phyloP scores from a whole-genome alignment of 2,329 filamentous ascomycete species.

The Penicillium oxalicum region DNA sequence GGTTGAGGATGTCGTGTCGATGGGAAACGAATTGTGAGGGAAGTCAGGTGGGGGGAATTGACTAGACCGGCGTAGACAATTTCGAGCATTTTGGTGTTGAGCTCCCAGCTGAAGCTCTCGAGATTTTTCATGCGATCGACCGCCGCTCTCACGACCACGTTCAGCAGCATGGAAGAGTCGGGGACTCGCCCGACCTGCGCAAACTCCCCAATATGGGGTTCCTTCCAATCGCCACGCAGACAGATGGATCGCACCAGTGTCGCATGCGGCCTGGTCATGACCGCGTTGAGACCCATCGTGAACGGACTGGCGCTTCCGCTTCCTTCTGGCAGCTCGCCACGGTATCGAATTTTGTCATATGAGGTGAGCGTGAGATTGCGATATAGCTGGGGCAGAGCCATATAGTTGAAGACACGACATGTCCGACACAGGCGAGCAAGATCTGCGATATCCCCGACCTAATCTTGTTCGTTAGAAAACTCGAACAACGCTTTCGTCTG shows the following conservation, averaged over 20 bases:
- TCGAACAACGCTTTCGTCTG: too few relatives aligned
- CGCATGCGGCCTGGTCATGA: slow-evolving; percentile 52
- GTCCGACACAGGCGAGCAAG: slow-evolving; percentile 56
- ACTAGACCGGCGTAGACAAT: slow-evolving; percentile 54
- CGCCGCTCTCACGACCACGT: slow-evolving; percentile 53
- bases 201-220: slow-evolving; percentile 53
- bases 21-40: slow-evolving; percentile 52
- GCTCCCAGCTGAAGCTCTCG: slow-evolving; percentile 54
- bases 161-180: slow-evolving; percentile 60
- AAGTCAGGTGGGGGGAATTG: slow-evolving; percentile 45
- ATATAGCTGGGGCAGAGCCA: slow-evolving; percentile 58
- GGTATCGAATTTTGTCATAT: slow-evolving; percentile 54
- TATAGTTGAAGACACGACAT: slow-evolving; percentile 58
- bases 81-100: slow-evolving; percentile 55
- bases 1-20: slow-evolving; percentile 53
- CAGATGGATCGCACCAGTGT: slow-evolving; percentile 49
- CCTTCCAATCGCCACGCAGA: slow-evolving; percentile 53
- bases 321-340: slow-evolving; percentile 53
- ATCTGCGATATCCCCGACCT: slow-evolving; percentile 55
- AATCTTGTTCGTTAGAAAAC: slow-evolving; percentile 7
- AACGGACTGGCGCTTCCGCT: slow-evolving; percentile 59
- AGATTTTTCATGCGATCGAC: slow-evolving; percentile 55
- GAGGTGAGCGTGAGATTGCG: slow-evolving; percentile 51
- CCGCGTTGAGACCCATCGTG: slow-evolving; percentile 56
- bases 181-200: slow-evolving; percentile 53